Conservation (phyloP, 73 alveolate species). For the Diophrys sp. region DNA sequence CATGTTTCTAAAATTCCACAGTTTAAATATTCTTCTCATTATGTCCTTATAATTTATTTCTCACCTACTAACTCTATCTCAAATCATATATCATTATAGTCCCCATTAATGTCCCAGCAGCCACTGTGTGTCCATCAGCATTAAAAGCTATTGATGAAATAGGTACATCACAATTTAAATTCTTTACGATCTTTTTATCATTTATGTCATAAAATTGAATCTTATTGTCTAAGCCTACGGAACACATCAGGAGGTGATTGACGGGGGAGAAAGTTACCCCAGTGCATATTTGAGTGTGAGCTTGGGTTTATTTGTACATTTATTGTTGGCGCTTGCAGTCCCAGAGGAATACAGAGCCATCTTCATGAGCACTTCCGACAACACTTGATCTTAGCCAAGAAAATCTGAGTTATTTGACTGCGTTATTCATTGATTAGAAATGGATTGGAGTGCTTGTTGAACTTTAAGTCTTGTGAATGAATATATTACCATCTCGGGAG, state of each 20-base stretch:
- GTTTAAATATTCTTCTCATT: background rate
- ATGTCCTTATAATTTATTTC: background rate
- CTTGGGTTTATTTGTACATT: constrained; percentile 11
- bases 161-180: constrained; percentile 42
- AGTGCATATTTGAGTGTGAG: constrained; percentile 52
- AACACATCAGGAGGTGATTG: constrained; percentile 56
- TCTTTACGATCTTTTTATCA: constrained; percentile 54
- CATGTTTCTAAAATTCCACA: background rate
- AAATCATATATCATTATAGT: constrained; percentile 50
- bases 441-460: constrained; percentile 1
- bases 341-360: constrained; percentile 59
- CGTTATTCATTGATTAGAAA: constrained; percentile 10
- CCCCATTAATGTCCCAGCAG: constrained; percentile 68
- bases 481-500: constrained; percentile 35
- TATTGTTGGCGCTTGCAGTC: constrained; percentile 29
- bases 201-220: constrained; percentile 67
- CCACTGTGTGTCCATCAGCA: constrained; percentile 71
- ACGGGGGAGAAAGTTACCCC: constrained; percentile 72
- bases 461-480: constrained; percentile 5
- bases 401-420: constrained; percentile 20
- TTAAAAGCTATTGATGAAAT: constrained; percentile 55
- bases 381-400: constrained; percentile 37
- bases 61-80: background rate
- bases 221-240: constrained; percentile 64
- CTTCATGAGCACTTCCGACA: constrained; percentile 54